A percentile compares a stretch with the other conserved stretches of the same genome.
phyloP scores from a whole-genome alignment of 257 asterid genomes.

The Knoxia roxburghii region DNA sequence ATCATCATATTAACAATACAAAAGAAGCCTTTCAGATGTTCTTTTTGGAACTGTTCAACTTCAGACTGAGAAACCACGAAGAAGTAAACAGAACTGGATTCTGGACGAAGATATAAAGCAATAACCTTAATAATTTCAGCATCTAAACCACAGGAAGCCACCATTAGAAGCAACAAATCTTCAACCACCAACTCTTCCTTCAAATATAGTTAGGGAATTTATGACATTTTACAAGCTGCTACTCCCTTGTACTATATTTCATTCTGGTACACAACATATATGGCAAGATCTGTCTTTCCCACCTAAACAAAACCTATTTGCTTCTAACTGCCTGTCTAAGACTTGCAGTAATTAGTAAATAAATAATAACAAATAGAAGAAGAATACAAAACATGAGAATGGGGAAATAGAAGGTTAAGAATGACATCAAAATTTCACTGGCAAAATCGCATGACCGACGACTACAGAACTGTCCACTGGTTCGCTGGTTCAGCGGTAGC shows the following conservation, averaged over 20 bases:
- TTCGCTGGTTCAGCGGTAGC: slow-evolving; percentile 54
- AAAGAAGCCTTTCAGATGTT: too few species aligned
- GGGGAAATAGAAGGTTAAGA: background rate
- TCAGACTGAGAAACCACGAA: too few species aligned
- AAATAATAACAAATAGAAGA: background rate
- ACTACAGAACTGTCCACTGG: background rate
- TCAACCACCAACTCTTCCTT: background rate
- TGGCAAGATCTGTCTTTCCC: slow-evolving; percentile 2
- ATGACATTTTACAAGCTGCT: slow-evolving; percentile 1
- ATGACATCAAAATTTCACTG: slow-evolving; percentile 2
- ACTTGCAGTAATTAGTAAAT: slow-evolving; percentile 11
- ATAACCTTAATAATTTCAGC: too few species aligned
- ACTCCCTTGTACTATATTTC: background rate
- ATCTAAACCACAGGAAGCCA: background rate
- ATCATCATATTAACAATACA: too few species aligned
- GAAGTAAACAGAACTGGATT: too few species aligned
- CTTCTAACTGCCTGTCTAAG: slow-evolving; percentile 8
- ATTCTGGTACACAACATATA: background rate
- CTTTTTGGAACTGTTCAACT: too few species aligned
- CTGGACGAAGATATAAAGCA: too few species aligned
- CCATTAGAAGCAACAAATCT: background rate
- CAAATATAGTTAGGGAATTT: background rate
- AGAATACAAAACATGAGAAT: background rate
- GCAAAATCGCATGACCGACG: slow-evolving; percentile 1
- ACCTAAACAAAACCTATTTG: slow-evolving; percentile 7